Base-by-base conservation (phyloP, 2,329 filamentous ascomycete genomes). In the Teratosphaeria nubilosa region DNA sequence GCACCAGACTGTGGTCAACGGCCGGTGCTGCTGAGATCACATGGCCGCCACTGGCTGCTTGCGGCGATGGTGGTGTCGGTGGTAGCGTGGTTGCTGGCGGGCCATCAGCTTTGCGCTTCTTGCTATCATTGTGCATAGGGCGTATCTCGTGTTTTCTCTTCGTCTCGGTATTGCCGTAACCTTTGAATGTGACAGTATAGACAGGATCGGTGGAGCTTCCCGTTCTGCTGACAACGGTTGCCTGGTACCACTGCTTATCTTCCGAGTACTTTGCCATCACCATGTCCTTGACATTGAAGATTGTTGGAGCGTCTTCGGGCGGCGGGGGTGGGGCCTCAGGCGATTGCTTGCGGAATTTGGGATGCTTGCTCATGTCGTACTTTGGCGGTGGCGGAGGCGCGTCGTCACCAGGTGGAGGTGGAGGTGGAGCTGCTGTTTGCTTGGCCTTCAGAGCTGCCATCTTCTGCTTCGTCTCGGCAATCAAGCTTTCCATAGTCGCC, bases 101-200 rank as follows among this genome's bases (percentile, higher is more conserved):
- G 66, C 82, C 85, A 75, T 96, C 91, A 73, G 90, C 88, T 76
- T 96, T 91, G 65, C 82, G 81, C 68, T 84, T 80, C 68, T 84
- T 80, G 74, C 82, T 86, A 62, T 72, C 59, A 52, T 60, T 72
- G 55, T 84, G 82, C 37, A 94, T 77, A 55, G 91, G 89, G 67
- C 89, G 86, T 64, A 96, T 89, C 69, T 97, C 91, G 73, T 87
- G 86, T 61, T 87, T 84, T 58, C 69, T 83, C 60, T 95, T 76
- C 34, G 88, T 94, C 74, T 96, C 91, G 52, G 87, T 90, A 24
- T 82, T 90, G 54, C 72, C 72, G 76, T 97, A 97, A 68, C 85
- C 89, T 76, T 95, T 92, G 80, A 97, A 99, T 66, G 88, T 94
- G 73, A 99, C 91, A 53, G 90, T 87, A 73, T 96, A 99, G 63